These are phyloP conservation scores for Alternaria tenuissima DNA, from an alignment of 2,329 filamentous ascomycete species.

Conservation along the genomic window DNA sequence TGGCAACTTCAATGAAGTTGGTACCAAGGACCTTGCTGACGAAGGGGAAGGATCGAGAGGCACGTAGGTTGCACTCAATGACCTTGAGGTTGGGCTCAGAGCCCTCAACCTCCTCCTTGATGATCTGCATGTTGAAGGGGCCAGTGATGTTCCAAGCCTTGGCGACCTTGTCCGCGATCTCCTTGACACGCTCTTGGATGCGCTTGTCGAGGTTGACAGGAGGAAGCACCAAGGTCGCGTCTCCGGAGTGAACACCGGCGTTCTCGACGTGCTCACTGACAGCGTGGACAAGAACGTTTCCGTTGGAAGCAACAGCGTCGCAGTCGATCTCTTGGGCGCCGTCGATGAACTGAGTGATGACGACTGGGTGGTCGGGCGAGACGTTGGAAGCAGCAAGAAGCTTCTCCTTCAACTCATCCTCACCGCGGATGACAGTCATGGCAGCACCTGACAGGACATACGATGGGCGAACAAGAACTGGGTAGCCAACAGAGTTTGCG, in stretches of 20 bases:
- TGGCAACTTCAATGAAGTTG: slow-evolving; percentile 97
- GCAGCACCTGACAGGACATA: slow-evolving; percentile 98
- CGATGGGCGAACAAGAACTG: slow-evolving; percentile 90
- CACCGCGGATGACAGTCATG: slow-evolving; percentile 94
- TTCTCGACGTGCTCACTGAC: slow-evolving; percentile 96
- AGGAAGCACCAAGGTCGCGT: slow-evolving; percentile 92
- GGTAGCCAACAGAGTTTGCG: slow-evolving; percentile 85
- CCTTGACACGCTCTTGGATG: slow-evolving; percentile 88
- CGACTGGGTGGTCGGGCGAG: slow-evolving; percentile 95
- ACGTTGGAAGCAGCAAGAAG: slow-evolving; percentile 88
- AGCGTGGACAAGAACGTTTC: slow-evolving; percentile 88
- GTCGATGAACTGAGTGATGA: slow-evolving; percentile 98
- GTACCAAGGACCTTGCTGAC: slow-evolving; percentile 95
- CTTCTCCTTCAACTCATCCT: slow-evolving; percentile 93
- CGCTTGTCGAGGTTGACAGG: slow-evolving; percentile 79
- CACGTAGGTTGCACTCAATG: slow-evolving; percentile 97
- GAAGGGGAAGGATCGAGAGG: slow-evolving; percentile 97
- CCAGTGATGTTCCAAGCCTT: slow-evolving; percentile 97
- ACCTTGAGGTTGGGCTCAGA: slow-evolving; percentile 85
- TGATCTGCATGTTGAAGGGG: slow-evolving; percentile 99
- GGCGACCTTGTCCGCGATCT: slow-evolving; percentile 94
- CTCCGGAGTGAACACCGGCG: slow-evolving; percentile 96
- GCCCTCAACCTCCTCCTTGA: slow-evolving; percentile 84
- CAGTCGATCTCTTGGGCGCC: slow-evolving; percentile 96
- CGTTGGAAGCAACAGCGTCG: slow-evolving; percentile 87